Evolutionary conservation across 75 land plant genomes (phyloP).

Genomic region (Chamaecyparis obtusa): DNA sequence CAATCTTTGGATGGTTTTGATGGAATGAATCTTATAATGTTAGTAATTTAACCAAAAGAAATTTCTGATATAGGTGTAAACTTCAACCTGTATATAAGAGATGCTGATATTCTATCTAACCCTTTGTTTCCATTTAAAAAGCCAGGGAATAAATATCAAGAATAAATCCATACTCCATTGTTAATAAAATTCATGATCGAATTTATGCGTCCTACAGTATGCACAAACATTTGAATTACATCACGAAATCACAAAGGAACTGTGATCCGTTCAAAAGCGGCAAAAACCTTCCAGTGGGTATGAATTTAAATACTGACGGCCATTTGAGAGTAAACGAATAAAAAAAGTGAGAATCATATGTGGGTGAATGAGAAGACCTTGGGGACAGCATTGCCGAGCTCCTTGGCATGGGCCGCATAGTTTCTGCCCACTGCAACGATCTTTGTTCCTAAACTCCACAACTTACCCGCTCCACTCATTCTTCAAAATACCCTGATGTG

Average conservation of each 20-base stretch:
- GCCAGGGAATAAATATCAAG: background rate
- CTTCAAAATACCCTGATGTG: too few relatives aligned
- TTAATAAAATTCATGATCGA: background rate
- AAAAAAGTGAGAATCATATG: background rate
- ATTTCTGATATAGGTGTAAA: background rate
- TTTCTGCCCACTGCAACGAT: constrained; percentile 95
- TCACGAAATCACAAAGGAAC: background rate
- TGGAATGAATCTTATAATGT: too few relatives aligned
- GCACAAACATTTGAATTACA: background rate
- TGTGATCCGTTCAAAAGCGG: background rate
- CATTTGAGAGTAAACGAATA: background rate
- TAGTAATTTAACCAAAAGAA: background rate
- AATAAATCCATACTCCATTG: background rate
- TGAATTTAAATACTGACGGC: background rate
- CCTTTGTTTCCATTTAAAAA: background rate
- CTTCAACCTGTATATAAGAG: background rate
- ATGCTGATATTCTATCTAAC: too few relatives aligned
- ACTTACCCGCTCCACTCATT: constrained; percentile 28
- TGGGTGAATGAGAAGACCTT: constrained; percentile 29
- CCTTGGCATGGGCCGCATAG: constrained; percentile 98
- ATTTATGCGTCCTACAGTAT: background rate
- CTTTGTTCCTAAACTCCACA: constrained; percentile 74
- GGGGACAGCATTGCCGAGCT: constrained; percentile 92
- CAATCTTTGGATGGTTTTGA: too few relatives aligned
- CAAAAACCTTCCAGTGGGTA: background rate